Evolutionary conservation across 163 green algal species (phyloP).

Genomic region (Chlamydomonas reinhardtii): DNA sequence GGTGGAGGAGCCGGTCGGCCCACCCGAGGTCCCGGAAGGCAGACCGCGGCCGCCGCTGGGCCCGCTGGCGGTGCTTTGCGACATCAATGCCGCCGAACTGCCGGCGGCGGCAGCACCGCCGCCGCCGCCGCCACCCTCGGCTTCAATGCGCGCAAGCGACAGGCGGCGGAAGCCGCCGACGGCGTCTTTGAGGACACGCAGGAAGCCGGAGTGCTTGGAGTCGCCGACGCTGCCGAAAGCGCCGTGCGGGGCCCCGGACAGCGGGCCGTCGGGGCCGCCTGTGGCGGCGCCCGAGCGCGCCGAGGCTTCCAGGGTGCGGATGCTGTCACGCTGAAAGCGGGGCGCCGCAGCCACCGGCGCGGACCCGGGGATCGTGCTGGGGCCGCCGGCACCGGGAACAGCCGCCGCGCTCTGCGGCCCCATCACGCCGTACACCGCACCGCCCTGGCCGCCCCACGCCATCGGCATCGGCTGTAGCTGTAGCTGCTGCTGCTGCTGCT

Average conservation of each 20-base stretch:
- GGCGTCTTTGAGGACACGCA: not conserved
- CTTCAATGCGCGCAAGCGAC: too few relatives aligned
- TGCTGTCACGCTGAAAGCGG: constrained; percentile 29
- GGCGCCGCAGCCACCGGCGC: not conserved
- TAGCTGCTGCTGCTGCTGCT: not conserved
- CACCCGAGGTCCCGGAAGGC: too few relatives aligned
- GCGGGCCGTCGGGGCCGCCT: not conserved
- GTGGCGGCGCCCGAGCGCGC: not conserved
- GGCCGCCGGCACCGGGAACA: not conserved
- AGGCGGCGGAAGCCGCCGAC: not conserved
- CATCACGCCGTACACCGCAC: not conserved
- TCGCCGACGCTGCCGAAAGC: too few relatives aligned
- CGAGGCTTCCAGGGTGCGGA: constrained; percentile 2
- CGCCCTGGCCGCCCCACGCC: too few relatives aligned
- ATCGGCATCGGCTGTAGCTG: not conserved
- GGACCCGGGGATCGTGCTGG: not conserved
- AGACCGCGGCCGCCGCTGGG: too few relatives aligned
- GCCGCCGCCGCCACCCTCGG: too few relatives aligned
- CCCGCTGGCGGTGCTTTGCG: too few relatives aligned
- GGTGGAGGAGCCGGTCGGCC: too few relatives aligned
- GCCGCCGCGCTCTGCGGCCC: not conserved
- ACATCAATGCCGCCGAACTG: too few relatives aligned
- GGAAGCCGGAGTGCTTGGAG: not conserved
- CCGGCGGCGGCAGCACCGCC: not conserved
- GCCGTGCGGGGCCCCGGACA: too few relatives aligned